Evolutionary conservation across 2,329 filamentous ascomycete species (phyloP), one percentile per base, ranked within the genome.

Genomic region (Venturiaceae sp.): DNA sequence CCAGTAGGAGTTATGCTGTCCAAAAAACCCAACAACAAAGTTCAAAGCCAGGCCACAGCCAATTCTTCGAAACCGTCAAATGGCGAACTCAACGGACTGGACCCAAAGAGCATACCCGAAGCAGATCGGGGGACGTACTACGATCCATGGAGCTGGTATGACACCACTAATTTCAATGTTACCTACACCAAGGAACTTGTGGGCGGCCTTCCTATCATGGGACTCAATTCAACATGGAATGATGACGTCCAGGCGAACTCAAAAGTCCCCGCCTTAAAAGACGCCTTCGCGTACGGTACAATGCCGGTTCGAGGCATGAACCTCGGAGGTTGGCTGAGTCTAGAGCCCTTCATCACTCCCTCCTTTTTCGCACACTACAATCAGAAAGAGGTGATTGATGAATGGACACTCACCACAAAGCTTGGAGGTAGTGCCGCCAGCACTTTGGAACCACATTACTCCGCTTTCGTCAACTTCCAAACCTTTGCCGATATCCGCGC

Each of bases 321-420:
- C 66, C 70, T 97, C 1, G 94, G 94, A 55, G 94, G 94, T 13
- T 99, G 94, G 94, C 81, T 99, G 1, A 88, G 87, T 2, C 75
- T 99, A 13, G 94, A 99, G 67, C 94, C 94, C 0, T 96, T 95
- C 70, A 97, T 99, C 69, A 92, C 90, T 3, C 94, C 94, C 0
- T 96, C 92, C 0, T 80, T 96, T 28, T 99, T 99, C 74, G 75
- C 83, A 61, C 81, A 80, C 62, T 90, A 87, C 68, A 75, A 77
- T 39, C 71, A 73, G 2, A 74, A 72, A 64, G 85, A 76, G 76
- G 83, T 97, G 44, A 80, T 97, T 19, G 94, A 99, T 67, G 94
- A 99, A 71, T 97, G 83, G 72, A 95, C 88, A 0, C 78, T 97
- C 26, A 84, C 83, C 61, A 72, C 78, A 47, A 80, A 87, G 63